Evolutionary conservation across 352 stramenopile species (phyloP), one percentile per base, ranked within the genome.

Genomic region (Pythium brassicae): DNA sequence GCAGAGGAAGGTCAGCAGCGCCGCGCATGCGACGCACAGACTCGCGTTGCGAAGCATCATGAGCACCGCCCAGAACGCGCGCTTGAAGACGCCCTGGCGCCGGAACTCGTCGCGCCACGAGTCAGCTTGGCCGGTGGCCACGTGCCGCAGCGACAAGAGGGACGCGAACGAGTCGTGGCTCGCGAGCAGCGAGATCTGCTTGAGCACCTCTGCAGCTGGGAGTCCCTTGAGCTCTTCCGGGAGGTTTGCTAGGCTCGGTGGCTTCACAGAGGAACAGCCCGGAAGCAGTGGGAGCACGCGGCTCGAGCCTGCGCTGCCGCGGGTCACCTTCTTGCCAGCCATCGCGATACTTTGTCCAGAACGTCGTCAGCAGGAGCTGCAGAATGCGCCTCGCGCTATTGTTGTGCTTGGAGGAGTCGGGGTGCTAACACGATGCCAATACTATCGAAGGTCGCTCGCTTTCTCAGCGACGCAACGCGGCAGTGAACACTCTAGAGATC

Each of bases 71-170:
- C 29, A 22, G 22, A 54, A 44, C 4, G 49, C 49, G 27, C 32
- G 49, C 49, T 45, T 43, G 29, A 32, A 54, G 27, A 54, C 32
- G n/a, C 32, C 32, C 17, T 32, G n/a, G 32, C 32, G 47, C 17
- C 47, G 27, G 19, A 43, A 53, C 47, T 42, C 47, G 14, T 53
- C 29, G 47, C 27, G 26, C 27, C 47, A 53, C 26, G 47, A 53
- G 27, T 53, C 11, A 10, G 23, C 12, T 1, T 47, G 19, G 15
- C 6, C 17, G 3, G 47, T 23, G 19, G 10, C 40, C 27, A 53
- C 15, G n/a, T 15, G 29, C 19, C 27, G 27, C 19, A 42, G 47
- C 19, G 47, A 53, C 14, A 17, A 25, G 25, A 53, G 47, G 9
- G 47, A 43, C 47, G 47, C 34, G 19, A 42, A n/a, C 47, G 47